phyloP scores from a whole-genome alignment of 2,329 filamentous ascomycete species.

The Xylariaceae sp. region DNA sequence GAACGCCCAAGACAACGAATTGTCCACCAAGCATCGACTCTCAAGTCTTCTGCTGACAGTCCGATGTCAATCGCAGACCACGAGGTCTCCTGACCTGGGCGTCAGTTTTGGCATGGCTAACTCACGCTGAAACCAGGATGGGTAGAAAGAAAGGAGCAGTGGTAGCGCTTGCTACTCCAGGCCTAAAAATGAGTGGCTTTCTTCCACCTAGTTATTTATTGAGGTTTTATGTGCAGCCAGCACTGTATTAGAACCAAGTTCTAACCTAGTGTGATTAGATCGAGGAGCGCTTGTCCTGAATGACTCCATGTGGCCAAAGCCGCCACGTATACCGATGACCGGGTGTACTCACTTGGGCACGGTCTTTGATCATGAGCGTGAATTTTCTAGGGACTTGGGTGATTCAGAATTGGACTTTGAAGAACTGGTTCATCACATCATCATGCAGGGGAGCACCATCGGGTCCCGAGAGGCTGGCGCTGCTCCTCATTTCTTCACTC shows the following conservation, averaged over 20 bases:
- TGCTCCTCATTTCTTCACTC: background rate
- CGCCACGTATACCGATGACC: no score
- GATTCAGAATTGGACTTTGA: background rate
- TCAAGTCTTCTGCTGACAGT: no score
- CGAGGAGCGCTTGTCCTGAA: no score
- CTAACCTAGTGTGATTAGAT: no score
- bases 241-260: no score
- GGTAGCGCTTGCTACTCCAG: background rate
- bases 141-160: background rate
- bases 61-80: no score
- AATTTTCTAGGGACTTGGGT: background rate
- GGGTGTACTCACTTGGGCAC: no score
- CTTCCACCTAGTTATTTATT: background rate
- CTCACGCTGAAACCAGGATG: background rate
- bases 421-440: background rate
- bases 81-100: no score
- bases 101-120: background rate
- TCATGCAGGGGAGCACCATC: background rate
- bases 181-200: background rate
- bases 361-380: background rate
- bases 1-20: no score
- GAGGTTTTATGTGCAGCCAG: background rate
- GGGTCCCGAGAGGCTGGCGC: slow-evolving; percentile 1
- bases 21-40: no score
- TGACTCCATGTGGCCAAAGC: no score